These are phyloP conservation scores for Ustilago loliicola DNA, from an alignment of 1,284 basidiomycete genomes.

Conservation along the genomic window DNA sequence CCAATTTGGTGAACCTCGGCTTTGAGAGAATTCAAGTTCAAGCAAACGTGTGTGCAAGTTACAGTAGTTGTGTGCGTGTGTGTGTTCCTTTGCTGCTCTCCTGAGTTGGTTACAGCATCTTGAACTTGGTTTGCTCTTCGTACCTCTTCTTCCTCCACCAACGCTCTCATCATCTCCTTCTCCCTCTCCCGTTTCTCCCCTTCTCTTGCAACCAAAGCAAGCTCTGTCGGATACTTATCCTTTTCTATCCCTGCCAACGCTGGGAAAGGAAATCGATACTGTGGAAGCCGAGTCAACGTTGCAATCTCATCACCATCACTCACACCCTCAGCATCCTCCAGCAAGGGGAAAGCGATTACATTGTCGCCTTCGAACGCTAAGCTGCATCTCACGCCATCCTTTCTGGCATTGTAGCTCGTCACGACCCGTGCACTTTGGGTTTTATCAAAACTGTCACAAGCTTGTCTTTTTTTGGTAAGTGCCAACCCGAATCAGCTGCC, in stretches of 20 bases:
- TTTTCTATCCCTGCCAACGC: not conserved
- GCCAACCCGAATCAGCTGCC: not conserved
- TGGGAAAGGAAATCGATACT: constrained; percentile 20
- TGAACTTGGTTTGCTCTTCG: constrained; percentile 6
- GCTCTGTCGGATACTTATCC: constrained; percentile 37
- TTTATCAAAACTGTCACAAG: constrained; percentile 6
- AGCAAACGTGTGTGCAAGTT: not conserved
- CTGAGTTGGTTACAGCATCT: constrained; percentile 10
- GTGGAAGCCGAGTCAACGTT: constrained; percentile 33
- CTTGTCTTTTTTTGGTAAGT: constrained; percentile 20
- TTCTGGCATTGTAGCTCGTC: constrained; percentile 12
- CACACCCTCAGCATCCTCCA: constrained; percentile 2
- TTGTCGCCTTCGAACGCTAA: not conserved
- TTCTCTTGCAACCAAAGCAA: constrained; percentile 18
- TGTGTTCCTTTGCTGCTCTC: not conserved
- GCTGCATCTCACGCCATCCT: constrained; percentile 9
- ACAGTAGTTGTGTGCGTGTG: not conserved
- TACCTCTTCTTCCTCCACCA: constrained; percentile 4
- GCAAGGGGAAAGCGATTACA: not conserved
- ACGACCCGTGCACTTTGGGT: not conserved
- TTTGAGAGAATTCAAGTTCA: not conserved
- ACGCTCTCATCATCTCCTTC: constrained; percentile 1
- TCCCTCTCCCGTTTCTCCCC: constrained; percentile 4
- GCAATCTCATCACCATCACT: constrained; percentile 14
- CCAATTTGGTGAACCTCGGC: not conserved